Conservation (phyloP, 805 yeast species). For the Starmerella gropengiesseri region DNA sequence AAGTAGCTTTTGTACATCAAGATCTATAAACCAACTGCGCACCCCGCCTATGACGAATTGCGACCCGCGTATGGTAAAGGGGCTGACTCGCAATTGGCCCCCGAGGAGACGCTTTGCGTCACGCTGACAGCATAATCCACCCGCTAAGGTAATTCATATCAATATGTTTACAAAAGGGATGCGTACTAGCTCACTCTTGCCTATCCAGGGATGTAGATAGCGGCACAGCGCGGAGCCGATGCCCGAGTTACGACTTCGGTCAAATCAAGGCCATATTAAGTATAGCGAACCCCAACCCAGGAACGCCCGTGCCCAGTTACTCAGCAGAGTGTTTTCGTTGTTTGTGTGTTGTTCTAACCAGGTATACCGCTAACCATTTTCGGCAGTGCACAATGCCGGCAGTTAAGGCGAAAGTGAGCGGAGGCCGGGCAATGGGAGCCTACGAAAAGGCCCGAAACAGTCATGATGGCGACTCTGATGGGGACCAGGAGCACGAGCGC, state of each 20-base stretch:
- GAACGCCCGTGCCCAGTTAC: conserved; percentile 5
- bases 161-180: too few relatives aligned
- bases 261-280: conserved; percentile 3
- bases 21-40: too few relatives aligned
- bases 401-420: neutral
- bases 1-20: too few relatives aligned
- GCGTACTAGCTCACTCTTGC: too few relatives aligned
- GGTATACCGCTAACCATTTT: neutral
- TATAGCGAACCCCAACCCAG: neutral
- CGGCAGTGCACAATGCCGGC: conserved; percentile 6
- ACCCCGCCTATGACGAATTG: too few relatives aligned
- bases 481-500: conserved; percentile 8
- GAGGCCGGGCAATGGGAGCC: neutral
- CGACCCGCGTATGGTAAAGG: too few relatives aligned
- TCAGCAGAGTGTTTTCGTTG: conserved; percentile 9
- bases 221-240: neutral
- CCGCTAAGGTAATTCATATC: too few relatives aligned
- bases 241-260: neutral
- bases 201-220: too few relatives aligned
- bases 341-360: neutral
- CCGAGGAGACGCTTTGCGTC: too few relatives aligned
- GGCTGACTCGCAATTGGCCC: too few relatives aligned
- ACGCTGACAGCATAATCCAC: too few relatives aligned
- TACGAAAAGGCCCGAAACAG: neutral
- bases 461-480: conserved; percentile 8